phyloP scores from a whole-genome alignment of 192 early-diverging fungal genomes.

The Linnemannia exigua region DNA sequence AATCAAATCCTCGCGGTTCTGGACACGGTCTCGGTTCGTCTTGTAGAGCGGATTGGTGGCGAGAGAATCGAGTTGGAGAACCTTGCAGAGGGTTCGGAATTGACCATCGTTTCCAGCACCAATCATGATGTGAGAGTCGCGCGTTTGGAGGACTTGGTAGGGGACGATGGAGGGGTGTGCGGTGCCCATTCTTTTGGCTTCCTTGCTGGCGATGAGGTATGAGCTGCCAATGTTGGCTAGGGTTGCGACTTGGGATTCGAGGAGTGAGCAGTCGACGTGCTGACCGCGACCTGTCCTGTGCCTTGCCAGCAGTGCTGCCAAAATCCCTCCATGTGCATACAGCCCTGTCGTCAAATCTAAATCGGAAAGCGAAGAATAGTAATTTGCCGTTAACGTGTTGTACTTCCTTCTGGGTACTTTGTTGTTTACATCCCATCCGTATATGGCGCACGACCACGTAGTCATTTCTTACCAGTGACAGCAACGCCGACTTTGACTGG shows the following conservation, averaged over 20 bases:
- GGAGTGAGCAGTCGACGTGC: conserved; percentile 86
- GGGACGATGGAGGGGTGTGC: conserved; percentile 92
- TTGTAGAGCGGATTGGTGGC: conserved; percentile 66
- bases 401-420: background rate
- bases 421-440: background rate
- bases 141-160: conserved; percentile 87
- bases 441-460: background rate
- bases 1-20: conserved; percentile 76
- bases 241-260: conserved; percentile 89
- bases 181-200: conserved; percentile 89
- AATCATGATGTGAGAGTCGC: conserved; percentile 86
- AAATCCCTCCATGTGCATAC: conserved; percentile 89
- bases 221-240: conserved; percentile 91
- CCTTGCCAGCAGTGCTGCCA: conserved; percentile 85
- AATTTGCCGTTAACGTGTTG: background rate
- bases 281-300: conserved; percentile 76
- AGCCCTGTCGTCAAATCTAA: conserved; percentile 76
- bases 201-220: conserved; percentile 85
- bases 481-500: conserved; percentile 98
- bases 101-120: conserved; percentile 93
- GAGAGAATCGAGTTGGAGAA: conserved; percentile 65
- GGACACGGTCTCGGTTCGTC: conserved; percentile 81
- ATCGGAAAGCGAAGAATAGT: background rate
- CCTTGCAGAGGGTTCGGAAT: conserved; percentile 76
- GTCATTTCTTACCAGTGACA: conserved; percentile 79